Conservation (phyloP, 1,284 basidiomycete species). For the Trichosporon coremiiforme region DNA sequence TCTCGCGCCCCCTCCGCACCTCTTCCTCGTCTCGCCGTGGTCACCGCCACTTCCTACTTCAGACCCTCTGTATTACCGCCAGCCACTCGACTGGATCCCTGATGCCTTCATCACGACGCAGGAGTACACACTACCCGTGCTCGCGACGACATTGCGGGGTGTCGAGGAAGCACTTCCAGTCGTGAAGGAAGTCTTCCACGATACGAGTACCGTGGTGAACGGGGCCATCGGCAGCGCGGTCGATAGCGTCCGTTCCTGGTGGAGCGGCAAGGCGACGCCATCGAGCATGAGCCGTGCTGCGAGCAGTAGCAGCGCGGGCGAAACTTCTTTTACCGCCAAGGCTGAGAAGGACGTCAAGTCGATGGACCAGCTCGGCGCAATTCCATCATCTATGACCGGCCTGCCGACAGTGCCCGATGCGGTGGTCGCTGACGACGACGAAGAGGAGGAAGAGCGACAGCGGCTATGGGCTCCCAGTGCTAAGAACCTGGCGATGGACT, state of each 20-base stretch:
- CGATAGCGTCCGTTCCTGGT: slow-evolving; percentile 24
- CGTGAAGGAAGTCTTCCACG: slow-evolving; percentile 23
- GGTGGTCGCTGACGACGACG: slow-evolving; percentile 10
- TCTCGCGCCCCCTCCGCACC: slow-evolving; percentile 39
- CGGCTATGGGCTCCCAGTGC: slow-evolving; percentile 34
- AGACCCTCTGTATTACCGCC: slow-evolving; percentile 46
- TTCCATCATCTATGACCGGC: slow-evolving; percentile 6
- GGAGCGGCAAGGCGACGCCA: background rate
- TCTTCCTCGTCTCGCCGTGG: slow-evolving; percentile 53
- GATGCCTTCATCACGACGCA: slow-evolving; percentile 47
- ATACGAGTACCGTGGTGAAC: slow-evolving; percentile 24
- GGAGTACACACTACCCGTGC: slow-evolving; percentile 36
- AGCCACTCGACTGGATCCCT: slow-evolving; percentile 51
- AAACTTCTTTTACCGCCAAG: background rate
- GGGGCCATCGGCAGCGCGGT: slow-evolving; percentile 21
- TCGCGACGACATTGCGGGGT: slow-evolving; percentile 23
- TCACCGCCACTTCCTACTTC: slow-evolving; percentile 43
- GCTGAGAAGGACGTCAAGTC: slow-evolving; percentile 12
- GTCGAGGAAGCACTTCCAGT: slow-evolving; percentile 19
- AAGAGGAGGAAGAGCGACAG: slow-evolving; percentile 20
- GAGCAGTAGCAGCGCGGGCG: background rate
- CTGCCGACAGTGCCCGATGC: background rate
- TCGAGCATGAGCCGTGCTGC: background rate
- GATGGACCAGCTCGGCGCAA: background rate
- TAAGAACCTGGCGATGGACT: slow-evolving; percentile 39